Percentiles rank a stretch among this genome's conserved stretches.
phyloP scores from a whole-genome alignment of 768 basidiomycete species.

The Tylopilus rubrobrunneus region DNA sequence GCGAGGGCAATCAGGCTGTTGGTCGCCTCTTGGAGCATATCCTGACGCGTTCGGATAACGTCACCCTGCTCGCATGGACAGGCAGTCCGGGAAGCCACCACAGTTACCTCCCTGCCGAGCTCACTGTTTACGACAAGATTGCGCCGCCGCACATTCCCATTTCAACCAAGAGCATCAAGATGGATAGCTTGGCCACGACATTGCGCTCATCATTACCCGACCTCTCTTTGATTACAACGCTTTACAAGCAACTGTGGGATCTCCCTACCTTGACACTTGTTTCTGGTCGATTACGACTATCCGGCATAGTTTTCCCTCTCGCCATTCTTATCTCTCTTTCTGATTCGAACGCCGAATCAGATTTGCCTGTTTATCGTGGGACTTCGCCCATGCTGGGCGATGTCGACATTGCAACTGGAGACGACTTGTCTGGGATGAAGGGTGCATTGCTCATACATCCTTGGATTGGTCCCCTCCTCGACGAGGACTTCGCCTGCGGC shows the following conservation, averaged over 20 bases:
- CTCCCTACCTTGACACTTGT: not conserved
- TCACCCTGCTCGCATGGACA: not conserved
- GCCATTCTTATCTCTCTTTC: not conserved
- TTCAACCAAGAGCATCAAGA: too few relatives aligned
- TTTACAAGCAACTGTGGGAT: not conserved
- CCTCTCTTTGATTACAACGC: not conserved
- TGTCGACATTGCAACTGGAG: not conserved
- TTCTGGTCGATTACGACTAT: not conserved
- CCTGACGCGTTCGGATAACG: not conserved
- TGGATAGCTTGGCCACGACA: too few relatives aligned
- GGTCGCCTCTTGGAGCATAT: not conserved
- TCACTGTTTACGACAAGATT: not conserved
- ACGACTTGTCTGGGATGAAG: not conserved
- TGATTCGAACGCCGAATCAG: not conserved
- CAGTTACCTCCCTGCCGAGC: not conserved
- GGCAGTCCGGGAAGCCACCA: not conserved
- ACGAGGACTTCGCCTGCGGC: not conserved
- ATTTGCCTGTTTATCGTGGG: not conserved
- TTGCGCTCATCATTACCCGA: not conserved
- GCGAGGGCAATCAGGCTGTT: constrained; percentile 2
- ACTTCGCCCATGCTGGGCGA: not conserved
- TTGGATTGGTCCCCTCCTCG: constrained; percentile 2
- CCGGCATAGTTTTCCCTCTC: not conserved
- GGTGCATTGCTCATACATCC: not conserved
- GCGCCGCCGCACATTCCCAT: not conserved